Evolutionary conservation across 805 yeast genomes (phyloP).

Genomic region (Yamadazyma nakazawae): DNA sequence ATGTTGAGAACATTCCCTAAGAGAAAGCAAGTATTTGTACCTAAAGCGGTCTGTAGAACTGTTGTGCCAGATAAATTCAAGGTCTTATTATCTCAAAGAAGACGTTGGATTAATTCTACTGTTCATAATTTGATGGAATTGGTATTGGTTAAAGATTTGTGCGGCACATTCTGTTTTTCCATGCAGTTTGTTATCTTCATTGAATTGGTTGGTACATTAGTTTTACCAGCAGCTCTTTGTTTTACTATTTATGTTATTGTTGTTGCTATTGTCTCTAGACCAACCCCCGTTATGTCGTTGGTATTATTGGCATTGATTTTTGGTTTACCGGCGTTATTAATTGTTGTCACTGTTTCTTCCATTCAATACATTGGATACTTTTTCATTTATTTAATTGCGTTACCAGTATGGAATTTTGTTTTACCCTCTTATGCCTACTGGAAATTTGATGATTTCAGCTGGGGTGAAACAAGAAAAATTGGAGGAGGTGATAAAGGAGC

Average conservation of each 20-base stretch:
- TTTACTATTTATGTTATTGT: slow-evolving; percentile 79
- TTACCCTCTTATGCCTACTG: slow-evolving; percentile 85
- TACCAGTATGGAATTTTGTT: slow-evolving; percentile 93
- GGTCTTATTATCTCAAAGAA: slow-evolving; percentile 84
- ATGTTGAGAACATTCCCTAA: slow-evolving; percentile 89
- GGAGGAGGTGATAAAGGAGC: slow-evolving; percentile 62
- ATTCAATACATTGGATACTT: slow-evolving; percentile 74
- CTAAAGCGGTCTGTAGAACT: slow-evolving; percentile 91
- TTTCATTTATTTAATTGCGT: slow-evolving; percentile 69
- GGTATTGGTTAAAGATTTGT: slow-evolving; percentile 76
- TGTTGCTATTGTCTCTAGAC: slow-evolving; percentile 63
- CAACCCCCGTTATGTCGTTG: slow-evolving; percentile 77
- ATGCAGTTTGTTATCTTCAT: slow-evolving; percentile 89
- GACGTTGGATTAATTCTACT: slow-evolving; percentile 96
- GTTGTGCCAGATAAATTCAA: slow-evolving; percentile 79
- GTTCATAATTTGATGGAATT: slow-evolving; percentile 90
- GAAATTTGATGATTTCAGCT: slow-evolving; percentile 94
- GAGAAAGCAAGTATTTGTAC: slow-evolving; percentile 80
- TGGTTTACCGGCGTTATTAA: slow-evolving; percentile 81
- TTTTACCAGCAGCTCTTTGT: slow-evolving; percentile 82
- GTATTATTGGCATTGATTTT: slow-evolving; percentile 72
- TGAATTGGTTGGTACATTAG: slow-evolving; percentile 83
- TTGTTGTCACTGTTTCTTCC: slow-evolving; percentile 76
- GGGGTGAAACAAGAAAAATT: slow-evolving; percentile 94
- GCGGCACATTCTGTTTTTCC: slow-evolving; percentile 93